Base-by-base conservation (phyloP, 75 land plant genomes). In the Pinus taeda region DNA sequence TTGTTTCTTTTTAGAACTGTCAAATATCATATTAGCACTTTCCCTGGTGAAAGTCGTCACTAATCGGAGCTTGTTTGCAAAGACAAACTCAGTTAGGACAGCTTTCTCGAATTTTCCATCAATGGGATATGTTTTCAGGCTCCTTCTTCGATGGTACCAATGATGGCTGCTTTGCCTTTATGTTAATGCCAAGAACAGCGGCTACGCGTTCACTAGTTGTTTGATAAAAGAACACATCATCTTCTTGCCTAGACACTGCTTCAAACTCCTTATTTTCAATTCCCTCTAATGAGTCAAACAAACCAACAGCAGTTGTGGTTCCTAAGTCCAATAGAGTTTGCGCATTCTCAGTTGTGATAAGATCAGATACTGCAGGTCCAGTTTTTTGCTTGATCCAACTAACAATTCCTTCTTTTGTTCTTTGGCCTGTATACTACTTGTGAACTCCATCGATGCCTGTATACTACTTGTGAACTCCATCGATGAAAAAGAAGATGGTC, bases 341-440 rank as follows among this genome's bases (percentile, higher is more conserved):
- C 22, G 92, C 98, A 20, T 95, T 93, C n/a, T 85, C 86, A 30
- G 49, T 59, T 17, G 95, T 83, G 18, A 86, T 86, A 5, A 81
- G 33, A 78, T 93, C 88, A 37, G 57, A 59, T 20, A 91, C 71
- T 49, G 86, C 85, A 66, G 91, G 93, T 67, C 96, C 93, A 33
- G 73, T 87, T 80, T 93, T 93, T 89, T 88, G 91, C 87, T 91
- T 95, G 57, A 93, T 84, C 95, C 93, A 91, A 4, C 84, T 76
- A 26, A 93, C 85, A 79, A 95, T 95, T 20, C 78, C 84, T 88
- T 75, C 90, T 95, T 85, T 87, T 24, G 80, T 89, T 45, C 98
- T 85, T 7, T 72, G 83, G 4, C n/a, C n/a, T n/a, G n/a, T n/a
- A n/a, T n/a, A n/a, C n/a, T n/a, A n/a, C n/a, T n/a, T n/a, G n/a